Conservation (phyloP, 2,329 filamentous ascomycete genomes). For the Penicillium sp. region DNA sequence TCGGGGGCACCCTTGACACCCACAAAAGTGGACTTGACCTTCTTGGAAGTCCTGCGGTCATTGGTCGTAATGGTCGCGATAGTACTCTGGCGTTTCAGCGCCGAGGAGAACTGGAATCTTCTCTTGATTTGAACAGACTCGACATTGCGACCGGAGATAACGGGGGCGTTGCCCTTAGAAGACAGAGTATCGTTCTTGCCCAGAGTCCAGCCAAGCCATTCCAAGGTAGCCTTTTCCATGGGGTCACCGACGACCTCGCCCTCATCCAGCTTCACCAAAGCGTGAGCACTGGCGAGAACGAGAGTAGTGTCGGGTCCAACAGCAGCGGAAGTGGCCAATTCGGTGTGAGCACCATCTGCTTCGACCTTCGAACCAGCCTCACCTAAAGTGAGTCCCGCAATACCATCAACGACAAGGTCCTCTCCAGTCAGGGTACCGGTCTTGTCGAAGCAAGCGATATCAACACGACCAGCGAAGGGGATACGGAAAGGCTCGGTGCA, state of each 20-base stretch:
- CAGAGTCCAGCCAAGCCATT: conserved; percentile 87
- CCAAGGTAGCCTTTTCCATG: conserved; percentile 96
- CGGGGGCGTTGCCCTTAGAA: conserved; percentile 54
- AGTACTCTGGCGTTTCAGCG: conserved; percentile 92
- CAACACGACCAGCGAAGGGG: conserved; percentile 90
- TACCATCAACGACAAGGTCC: conserved; percentile 93
- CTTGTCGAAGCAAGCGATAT: conserved; percentile 98
- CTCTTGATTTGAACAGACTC: conserved; percentile 92
- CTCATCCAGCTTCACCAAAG: conserved; percentile 92
- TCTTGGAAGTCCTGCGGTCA: conserved; percentile 70
- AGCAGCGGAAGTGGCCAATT: conserved; percentile 68
- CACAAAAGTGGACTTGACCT: conserved; percentile 81
- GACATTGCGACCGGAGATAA: conserved; percentile 44
- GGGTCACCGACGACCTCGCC: conserved; percentile 96
- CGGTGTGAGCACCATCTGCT: conserved; percentile 76
- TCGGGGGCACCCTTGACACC: conserved; percentile 96
- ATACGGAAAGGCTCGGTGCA: conserved; percentile 99
- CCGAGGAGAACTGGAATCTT: conserved; percentile 96
- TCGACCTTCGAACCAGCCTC: conserved; percentile 66
- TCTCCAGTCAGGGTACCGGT: conserved; percentile 96
- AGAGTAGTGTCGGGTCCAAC: conserved; percentile 80
- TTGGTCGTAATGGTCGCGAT: conserved; percentile 76
- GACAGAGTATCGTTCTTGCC: conserved; percentile 82
- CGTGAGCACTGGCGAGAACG: conserved; percentile 91
- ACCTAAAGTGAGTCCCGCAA: conserved; percentile 80